Base-by-base conservation (phyloP, 2,329 filamentous ascomycete species). In the Pseudofabraea citricarpa region DNA sequence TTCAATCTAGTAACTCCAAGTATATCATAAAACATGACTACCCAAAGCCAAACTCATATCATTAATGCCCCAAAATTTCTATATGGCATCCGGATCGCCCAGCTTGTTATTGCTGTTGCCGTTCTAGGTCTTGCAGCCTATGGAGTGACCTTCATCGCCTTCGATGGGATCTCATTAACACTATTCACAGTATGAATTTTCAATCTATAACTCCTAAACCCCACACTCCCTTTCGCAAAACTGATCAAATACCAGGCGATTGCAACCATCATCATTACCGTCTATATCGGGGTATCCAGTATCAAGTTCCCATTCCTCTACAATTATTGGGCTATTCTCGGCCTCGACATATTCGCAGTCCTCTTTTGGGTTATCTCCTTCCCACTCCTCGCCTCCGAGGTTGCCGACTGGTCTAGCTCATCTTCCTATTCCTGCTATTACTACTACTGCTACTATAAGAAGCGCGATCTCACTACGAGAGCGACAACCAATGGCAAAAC, bases 241-340 rank as follows among this genome's bases (percentile, higher is more conserved):
- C n/a, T n/a, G 27, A 31, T 43, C 38, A 21, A 13, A 41, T 41
- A 13, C 10, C 12, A 41, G 40, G 40, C 40, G 62, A 41, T 75
- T 31, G 62, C 64, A 26, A 71, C 70, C 4, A 31, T 77, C 15
- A 59, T 71, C 46, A 56, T 64, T 26, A 64, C 63, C 41, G 59
- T 69, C 45, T 79, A 76, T 60, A 60, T 68, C 36, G 35, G 35
- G 15, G 58, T 70, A 15, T 66, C 70, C 15, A 61, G 19, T 26
- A 31, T 35, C 7, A 16, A 13, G 18, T 24, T 32, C 6, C 36
- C 42, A 7, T 56, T 58, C 3, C 51, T 65, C 12, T 75, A 71
- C 59, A 79, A 77, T 58, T 72, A 72, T 57, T 76, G 72, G 68
- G 70, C 70, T 5, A 37, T 74, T 6, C 58, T 79, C 3, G 64